Evolutionary conservation across 495 filamentous ascomycete genomes (phyloP).

Genomic region (Xylaria scruposa): DNA sequence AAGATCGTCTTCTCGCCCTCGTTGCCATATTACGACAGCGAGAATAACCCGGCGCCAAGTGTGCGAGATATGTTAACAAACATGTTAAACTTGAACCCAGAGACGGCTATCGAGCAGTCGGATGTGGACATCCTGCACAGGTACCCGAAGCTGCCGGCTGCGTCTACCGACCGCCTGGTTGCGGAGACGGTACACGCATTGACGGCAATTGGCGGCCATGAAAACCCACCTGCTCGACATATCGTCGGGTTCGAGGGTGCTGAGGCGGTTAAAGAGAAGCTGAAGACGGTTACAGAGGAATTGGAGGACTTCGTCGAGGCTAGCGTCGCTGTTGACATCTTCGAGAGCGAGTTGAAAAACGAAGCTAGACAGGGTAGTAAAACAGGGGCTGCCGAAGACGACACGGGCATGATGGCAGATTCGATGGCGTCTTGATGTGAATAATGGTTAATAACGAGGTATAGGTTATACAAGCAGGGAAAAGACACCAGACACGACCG

Average conservation of each 20-base stretch:
- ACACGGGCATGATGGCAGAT: neutral
- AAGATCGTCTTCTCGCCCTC: constrained; percentile 82
- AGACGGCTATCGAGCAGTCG: constrained; percentile 54
- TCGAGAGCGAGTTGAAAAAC: constrained; percentile 56
- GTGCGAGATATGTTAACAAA: constrained; percentile 81
- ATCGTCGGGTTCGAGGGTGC: constrained; percentile 94
- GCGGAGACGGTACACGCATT: constrained; percentile 92
- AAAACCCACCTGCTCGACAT: constrained; percentile 92
- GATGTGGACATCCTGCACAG: constrained; percentile 67
- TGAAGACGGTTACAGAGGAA: constrained; percentile 96
- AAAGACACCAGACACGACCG: neutral
- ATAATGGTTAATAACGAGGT: neutral
- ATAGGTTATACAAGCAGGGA: neutral
- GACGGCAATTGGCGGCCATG: constrained; percentile 89
- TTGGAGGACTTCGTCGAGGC: constrained; percentile 94
- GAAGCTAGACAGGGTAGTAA: constrained; percentile 53
- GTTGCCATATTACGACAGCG: constrained; percentile 72
- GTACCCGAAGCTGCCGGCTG: constrained; percentile 71
- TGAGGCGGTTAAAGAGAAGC: constrained; percentile 88
- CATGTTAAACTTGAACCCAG: constrained; percentile 65
- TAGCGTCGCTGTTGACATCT: constrained; percentile 83
- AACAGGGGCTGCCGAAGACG: constrained; percentile 23
- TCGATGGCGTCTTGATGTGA: constrained; percentile 12
- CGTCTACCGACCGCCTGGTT: constrained; percentile 72
- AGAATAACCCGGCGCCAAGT: constrained; percentile 77